Percentiles rank a stretch among this genome's conserved stretches.
phyloP scores from a whole-genome alignment of 495 filamentous ascomycete species.

The Durotheca rogersii region DNA sequence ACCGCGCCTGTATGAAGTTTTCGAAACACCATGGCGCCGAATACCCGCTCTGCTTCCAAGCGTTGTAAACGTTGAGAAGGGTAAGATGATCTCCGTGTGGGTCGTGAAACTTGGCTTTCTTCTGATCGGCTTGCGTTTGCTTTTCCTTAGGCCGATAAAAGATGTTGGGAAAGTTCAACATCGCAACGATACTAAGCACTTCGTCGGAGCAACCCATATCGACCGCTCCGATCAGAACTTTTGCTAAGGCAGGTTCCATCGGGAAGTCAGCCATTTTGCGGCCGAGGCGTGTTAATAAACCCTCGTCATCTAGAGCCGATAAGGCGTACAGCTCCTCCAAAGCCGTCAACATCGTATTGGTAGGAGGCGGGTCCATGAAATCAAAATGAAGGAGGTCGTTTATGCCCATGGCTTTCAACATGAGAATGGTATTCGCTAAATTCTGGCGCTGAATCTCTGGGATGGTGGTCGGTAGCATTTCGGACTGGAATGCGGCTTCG shows the following conservation, averaged over 20 bases:
- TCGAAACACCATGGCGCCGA: constrained; percentile 92
- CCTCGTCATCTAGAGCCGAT: constrained; percentile 92
- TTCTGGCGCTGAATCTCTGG: constrained; percentile 98
- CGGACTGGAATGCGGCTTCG: constrained; percentile 90
- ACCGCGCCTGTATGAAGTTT: constrained; percentile 92
- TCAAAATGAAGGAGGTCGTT: constrained; percentile 97
- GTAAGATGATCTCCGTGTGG: constrained; percentile 93
- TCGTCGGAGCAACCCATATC: constrained; percentile 90
- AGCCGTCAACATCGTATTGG: constrained; percentile 95
- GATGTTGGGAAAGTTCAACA: constrained; percentile 80
- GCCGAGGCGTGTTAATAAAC: constrained; percentile 85
- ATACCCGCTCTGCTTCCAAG: constrained; percentile 81
- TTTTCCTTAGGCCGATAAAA: constrained; percentile 98
- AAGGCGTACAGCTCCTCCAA: constrained; percentile 93
- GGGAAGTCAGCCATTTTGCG: constrained; percentile 99
- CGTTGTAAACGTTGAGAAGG: constrained; percentile 93
- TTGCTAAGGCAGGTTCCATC: constrained; percentile 82
- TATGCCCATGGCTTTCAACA: constrained; percentile 99
- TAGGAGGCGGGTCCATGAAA: constrained; percentile 97
- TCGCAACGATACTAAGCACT: constrained; percentile 90
- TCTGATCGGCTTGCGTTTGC: constrained; percentile 92
- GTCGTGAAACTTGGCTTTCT: constrained; percentile 97
- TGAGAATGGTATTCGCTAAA: constrained; percentile 89
- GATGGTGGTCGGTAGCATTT: constrained; percentile 95
- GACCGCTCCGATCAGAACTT: constrained; percentile 84